These are phyloP conservation scores for Penicillium sp. DNA, from an alignment of 2,329 filamentous ascomycete species.

Conservation along the genomic window DNA sequence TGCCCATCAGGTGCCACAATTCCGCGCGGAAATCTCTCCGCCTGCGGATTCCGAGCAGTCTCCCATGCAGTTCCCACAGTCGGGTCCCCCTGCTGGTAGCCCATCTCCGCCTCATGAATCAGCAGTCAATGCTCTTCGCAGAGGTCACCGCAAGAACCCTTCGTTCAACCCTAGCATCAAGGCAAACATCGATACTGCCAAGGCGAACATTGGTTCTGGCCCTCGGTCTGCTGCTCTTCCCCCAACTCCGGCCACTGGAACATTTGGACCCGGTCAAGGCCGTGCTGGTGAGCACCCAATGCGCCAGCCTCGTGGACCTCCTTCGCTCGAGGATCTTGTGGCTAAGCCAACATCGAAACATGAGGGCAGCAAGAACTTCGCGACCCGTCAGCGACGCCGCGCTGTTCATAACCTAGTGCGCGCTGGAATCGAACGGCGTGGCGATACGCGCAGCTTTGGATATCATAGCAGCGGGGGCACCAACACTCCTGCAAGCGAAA, in stretches of 20 bases:
- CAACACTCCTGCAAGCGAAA: slow-evolving; percentile 88
- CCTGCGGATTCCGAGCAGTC: slow-evolving; percentile 65
- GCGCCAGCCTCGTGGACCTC: slow-evolving; percentile 90
- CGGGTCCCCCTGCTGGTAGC: slow-evolving; percentile 63
- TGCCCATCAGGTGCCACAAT: slow-evolving; percentile 60
- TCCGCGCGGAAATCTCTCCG: slow-evolving; percentile 80
- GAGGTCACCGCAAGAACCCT: slow-evolving; percentile 86
- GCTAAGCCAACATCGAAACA: slow-evolving; percentile 88
- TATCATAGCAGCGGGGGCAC: slow-evolving; percentile 67
- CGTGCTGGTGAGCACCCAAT: slow-evolving; percentile 93
- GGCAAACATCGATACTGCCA: slow-evolving; percentile 46
- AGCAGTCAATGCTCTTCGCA: slow-evolving; percentile 88
- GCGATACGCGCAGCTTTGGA: slow-evolving; percentile 68
- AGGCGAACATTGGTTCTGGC: slow-evolving; percentile 60
- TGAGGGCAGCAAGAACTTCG: slow-evolving; percentile 97
- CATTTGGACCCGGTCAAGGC: slow-evolving; percentile 88
- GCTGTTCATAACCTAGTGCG: slow-evolving; percentile 90
- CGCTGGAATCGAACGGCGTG: slow-evolving; percentile 82
- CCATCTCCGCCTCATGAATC: slow-evolving; percentile 73
- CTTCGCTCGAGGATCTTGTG: slow-evolving; percentile 85
- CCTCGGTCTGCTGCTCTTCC: slow-evolving; percentile 82
- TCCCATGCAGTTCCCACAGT: slow-evolving; percentile 63
- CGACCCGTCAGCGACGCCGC: slow-evolving; percentile 84
- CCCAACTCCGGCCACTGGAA: slow-evolving; percentile 75
- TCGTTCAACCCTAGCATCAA: slow-evolving; percentile 64